Evolutionary conservation across 768 basidiomycete genomes (phyloP), one percentile per base, ranked within the genome.

Genomic region (Gloeostereum incarnatum): DNA sequence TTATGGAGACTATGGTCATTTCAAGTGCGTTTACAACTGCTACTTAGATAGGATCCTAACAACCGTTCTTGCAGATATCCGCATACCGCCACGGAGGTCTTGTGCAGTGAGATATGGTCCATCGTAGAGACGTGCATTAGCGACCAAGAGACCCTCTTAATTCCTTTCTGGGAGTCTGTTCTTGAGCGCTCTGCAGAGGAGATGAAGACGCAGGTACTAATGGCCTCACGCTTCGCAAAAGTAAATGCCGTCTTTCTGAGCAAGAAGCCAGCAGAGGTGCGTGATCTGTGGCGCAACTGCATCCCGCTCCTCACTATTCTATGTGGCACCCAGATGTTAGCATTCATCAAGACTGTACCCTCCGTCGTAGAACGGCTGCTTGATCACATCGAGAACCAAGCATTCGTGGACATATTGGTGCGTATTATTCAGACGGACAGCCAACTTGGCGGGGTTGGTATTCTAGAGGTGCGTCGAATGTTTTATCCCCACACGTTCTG

Each of bases 81-180:
- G 1, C 84, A 88, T 51, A 78, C 92, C 16, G 84, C 90, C 11
- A 91, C 93, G 19, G 94, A 98, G 57, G 90, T 97, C 17, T 73
- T 98, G 23, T 93, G 91, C 62, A 86, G 88, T 58, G 92, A 94
- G 50, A 82, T 94, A 60, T 96, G 91, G 83, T 86, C 84, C 16
- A 88, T 97, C 51, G 80, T 91, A 34, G 90, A 92, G 59, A 89
- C 88, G 1, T 87, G 90, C 49, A 66, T 94, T 50, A 71, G 69
- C 49, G 67, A 82, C 49, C 68, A 73, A 36, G 68, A 78, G 7
- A 75, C 82, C 41, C 68, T 96, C 38, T 69, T 97, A 37, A 64
- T 69, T 26, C 85, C 89, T 8, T 94, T 96, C 66, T 96, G 92
- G 92, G 89, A 96, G 58, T 78, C 76, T 13, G 80, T 90, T 13